Conservation (phyloP, 352 stramenopile species). For the Globisporangium uncinulatum region DNA sequence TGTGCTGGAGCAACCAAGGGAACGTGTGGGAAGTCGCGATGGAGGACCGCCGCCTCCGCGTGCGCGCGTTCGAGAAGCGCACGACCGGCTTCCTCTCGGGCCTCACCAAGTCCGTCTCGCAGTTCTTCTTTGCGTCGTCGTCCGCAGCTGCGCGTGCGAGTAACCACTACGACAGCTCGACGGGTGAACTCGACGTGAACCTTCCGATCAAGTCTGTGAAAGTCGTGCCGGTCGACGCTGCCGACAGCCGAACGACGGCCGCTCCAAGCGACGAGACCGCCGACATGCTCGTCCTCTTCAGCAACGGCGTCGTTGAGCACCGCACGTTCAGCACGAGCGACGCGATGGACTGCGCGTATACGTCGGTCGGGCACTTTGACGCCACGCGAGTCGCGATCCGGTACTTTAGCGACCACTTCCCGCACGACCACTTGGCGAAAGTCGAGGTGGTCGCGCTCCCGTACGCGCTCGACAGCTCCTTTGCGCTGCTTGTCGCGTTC, state of each 20-base stretch:
- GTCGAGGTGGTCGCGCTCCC: slow-evolving; percentile 62
- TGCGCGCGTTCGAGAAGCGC: slow-evolving; percentile 67
- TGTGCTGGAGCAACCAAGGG: slow-evolving; percentile 77
- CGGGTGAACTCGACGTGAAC: slow-evolving; percentile 35
- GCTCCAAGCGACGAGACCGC: slow-evolving; percentile 28
- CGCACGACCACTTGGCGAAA: slow-evolving; percentile 49
- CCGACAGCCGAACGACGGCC: slow-evolving; percentile 8
- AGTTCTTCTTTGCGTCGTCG: slow-evolving; percentile 69
- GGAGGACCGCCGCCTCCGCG: slow-evolving; percentile 72
- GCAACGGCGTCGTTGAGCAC: slow-evolving; percentile 55
- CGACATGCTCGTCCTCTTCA: slow-evolving; percentile 67
- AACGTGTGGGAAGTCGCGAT: slow-evolving; percentile 79
- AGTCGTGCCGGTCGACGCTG: slow-evolving; percentile 27
- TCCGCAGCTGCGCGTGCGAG: slow-evolving; percentile 21
- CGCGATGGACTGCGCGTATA: slow-evolving; percentile 54
- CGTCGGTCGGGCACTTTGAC: slow-evolving; percentile 56
- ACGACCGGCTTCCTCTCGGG: slow-evolving; percentile 59
- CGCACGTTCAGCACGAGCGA: slow-evolving; percentile 64
- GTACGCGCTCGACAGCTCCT: slow-evolving; percentile 50
- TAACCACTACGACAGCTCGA: slow-evolving; percentile 2
- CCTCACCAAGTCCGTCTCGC: slow-evolving; percentile 65
- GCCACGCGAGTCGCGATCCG: slow-evolving; percentile 47
- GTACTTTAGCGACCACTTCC: slow-evolving; percentile 72
- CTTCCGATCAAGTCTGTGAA: slow-evolving; percentile 51
- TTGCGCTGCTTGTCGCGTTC: slow-evolving; percentile 59